Evolutionary conservation across 805 yeast species (phyloP).

Genomic region (Hanseniaspora vineae): DNA sequence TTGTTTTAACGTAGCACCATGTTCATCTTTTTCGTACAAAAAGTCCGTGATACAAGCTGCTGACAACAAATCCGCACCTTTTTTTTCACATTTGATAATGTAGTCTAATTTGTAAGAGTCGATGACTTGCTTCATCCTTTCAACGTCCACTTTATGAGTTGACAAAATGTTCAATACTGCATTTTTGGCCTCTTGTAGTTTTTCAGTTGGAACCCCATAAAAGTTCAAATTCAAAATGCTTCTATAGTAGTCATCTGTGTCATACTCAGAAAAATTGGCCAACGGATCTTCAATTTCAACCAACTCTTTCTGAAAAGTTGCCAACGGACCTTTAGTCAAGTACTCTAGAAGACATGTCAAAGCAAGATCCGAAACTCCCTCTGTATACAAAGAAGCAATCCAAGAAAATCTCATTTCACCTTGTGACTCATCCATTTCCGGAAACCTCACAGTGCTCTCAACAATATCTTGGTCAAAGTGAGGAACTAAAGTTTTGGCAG

Average conservation of each 20-base stretch:
- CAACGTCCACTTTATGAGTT: constrained; percentile 51
- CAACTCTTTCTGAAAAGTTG: constrained; percentile 55
- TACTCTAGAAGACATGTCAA: constrained; percentile 60
- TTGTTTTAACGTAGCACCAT: constrained; percentile 34
- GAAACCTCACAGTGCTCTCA: constrained; percentile 53
- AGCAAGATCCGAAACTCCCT: constrained; percentile 48
- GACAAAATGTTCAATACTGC: constrained; percentile 38
- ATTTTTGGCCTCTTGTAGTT: constrained; percentile 39
- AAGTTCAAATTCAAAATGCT: constrained; percentile 44
- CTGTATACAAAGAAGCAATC: constrained; percentile 61
- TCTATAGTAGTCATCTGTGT: constrained; percentile 61
- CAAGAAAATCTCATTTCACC: constrained; percentile 67
- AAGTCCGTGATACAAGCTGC: constrained; percentile 65
- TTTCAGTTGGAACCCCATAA: constrained; percentile 65
- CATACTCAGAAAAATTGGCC: constrained; percentile 56
- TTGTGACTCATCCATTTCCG: constrained; percentile 77
- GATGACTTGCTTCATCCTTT: constrained; percentile 53
- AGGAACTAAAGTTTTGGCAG: constrained; percentile 3
- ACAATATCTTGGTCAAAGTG: constrained; percentile 3
- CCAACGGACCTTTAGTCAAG: constrained; percentile 63
- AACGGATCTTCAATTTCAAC: constrained; percentile 76
- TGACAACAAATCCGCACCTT: constrained; percentile 42
- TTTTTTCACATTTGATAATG: constrained; percentile 48
- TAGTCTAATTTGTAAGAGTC: constrained; percentile 52
- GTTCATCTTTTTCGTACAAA: constrained; percentile 43